Percentiles rank a stretch among this genome's conserved stretches.
phyloP scores from a whole-genome alignment of 192 early-diverging fungal genomes.

The Helicostylum pulchrum region DNA sequence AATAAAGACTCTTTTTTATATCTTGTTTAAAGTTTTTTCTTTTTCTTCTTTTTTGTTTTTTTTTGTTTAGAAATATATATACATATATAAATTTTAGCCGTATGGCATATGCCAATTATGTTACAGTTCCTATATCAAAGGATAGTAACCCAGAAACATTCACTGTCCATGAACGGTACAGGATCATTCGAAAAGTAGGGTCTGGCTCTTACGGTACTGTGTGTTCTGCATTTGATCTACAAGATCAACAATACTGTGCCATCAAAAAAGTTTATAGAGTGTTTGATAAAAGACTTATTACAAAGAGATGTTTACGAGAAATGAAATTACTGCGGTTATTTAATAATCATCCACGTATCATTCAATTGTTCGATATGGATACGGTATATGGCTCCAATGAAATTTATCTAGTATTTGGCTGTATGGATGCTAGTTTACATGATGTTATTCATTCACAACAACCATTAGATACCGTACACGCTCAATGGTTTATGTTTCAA shows the following conservation, averaged over 20 bases:
- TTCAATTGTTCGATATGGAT: slow-evolving; percentile 60
- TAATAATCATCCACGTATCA: slow-evolving; percentile 68
- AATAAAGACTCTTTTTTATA: too few relatives aligned
- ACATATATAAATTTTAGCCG: too few relatives aligned
- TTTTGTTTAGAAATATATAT: too few relatives aligned
- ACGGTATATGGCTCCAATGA: slow-evolving; percentile 59
- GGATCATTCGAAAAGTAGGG: slow-evolving; percentile 76
- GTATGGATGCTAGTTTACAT: slow-evolving; percentile 70
- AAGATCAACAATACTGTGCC: slow-evolving; percentile 45
- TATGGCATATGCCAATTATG: too few relatives aligned
- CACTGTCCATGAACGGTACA: slow-evolving; percentile 51
- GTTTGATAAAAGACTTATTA: slow-evolving; percentile 82
- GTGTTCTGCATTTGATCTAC: slow-evolving; percentile 50
- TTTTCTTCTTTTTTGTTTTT: too few relatives aligned
- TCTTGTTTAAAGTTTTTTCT: too few relatives aligned
- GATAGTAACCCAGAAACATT: slow-evolving; percentile 31
- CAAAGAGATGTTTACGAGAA: slow-evolving; percentile 87
- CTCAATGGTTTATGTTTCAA: slow-evolving; percentile 73
- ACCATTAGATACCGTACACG: slow-evolving; percentile 28
- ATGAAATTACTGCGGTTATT: slow-evolving; percentile 91
- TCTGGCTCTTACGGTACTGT: slow-evolving; percentile 90
- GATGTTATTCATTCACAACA: slow-evolving; percentile 65
- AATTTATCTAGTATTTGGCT: slow-evolving; percentile 52
- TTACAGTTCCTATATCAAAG: too few relatives aligned
- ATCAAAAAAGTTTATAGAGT: slow-evolving; percentile 88